phyloP scores from a whole-genome alignment of 1,284 basidiomycete species.

The Moesziomyces sp. region DNA sequence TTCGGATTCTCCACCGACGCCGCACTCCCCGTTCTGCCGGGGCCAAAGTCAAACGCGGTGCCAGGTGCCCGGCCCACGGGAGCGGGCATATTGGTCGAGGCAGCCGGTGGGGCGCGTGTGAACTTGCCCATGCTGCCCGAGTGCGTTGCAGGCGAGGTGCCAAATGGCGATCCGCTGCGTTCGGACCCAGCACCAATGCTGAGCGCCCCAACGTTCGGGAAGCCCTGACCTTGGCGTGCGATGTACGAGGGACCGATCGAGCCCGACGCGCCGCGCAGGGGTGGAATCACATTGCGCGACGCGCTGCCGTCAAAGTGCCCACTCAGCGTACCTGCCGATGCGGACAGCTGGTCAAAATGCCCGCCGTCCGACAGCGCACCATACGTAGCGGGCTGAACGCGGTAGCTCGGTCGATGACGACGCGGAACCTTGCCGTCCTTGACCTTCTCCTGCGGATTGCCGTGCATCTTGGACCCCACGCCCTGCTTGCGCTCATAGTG shows the following conservation, averaged over 20 bases:
- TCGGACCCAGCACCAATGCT: slow-evolving; percentile 17
- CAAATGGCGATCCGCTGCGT: slow-evolving; percentile 28
- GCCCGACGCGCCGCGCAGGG: slow-evolving; percentile 33
- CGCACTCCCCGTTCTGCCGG: slow-evolving; percentile 29
- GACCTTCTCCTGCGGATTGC: slow-evolving; percentile 63
- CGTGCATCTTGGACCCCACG: slow-evolving; percentile 60
- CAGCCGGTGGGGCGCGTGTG: slow-evolving; percentile 9
- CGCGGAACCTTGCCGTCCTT: slow-evolving; percentile 58
- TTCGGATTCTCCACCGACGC: slow-evolving; percentile 24
- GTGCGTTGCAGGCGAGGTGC: slow-evolving; percentile 19
- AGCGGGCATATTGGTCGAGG: slow-evolving; percentile 19
- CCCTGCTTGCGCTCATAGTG: slow-evolving; percentile 61
- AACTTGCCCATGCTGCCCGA: slow-evolving; percentile 14
- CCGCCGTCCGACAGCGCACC: slow-evolving; percentile 32
- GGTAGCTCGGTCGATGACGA: slow-evolving; percentile 43
- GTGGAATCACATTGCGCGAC: slow-evolving; percentile 38
- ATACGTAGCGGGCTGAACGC: slow-evolving; percentile 26
- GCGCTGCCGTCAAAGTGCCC: slow-evolving; percentile 5
- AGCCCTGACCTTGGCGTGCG: slow-evolving; percentile 10
- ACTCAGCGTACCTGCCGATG: slow-evolving; percentile 24
- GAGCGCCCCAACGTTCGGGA: slow-evolving; percentile 21
- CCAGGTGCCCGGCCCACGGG: slow-evolving; percentile 38
- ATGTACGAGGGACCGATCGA: slow-evolving; percentile 32
- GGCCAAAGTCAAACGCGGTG: slow-evolving; percentile 42
- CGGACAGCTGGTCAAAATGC: slow-evolving; percentile 33